A percentile compares a stretch with the other conserved stretches of the same genome.
These are phyloP conservation scores for Thuja plicata DNA, from an alignment of 83 land plant genomes.

Conservation along the genomic window DNA sequence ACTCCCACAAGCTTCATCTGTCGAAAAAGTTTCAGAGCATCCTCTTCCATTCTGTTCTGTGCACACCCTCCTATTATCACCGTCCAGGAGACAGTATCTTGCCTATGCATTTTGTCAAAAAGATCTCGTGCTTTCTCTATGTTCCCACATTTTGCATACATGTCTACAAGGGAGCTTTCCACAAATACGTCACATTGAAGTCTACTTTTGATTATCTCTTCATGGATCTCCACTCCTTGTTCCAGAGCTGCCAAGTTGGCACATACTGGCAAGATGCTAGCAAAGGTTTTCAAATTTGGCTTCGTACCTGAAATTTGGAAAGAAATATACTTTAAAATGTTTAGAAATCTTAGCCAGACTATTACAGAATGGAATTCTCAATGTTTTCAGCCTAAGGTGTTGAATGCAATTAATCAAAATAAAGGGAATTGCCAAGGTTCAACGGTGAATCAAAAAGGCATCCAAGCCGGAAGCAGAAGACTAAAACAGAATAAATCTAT, in stretches of 20 bases:
- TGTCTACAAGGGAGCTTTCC: constrained; percentile 35
- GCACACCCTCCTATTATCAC: constrained; percentile 4
- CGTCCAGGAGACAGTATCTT: neutral
- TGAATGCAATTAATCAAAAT: neutral
- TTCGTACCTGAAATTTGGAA: neutral
- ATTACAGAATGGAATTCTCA: neutral
- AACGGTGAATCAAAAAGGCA: neutral
- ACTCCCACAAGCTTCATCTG: constrained; percentile 7
- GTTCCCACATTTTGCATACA: constrained; percentile 6
- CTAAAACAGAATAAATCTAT: neutral
- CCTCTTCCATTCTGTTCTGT: neutral
- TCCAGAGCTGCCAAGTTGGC: constrained; percentile 30
- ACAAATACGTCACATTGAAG: constrained; percentile 41
- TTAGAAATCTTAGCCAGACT: neutral
- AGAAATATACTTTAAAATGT: neutral
- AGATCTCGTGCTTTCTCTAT: constrained; percentile 4
- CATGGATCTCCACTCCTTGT: constrained; percentile 47
- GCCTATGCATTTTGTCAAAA: constrained; percentile 5
- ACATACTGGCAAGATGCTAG: constrained; percentile 43
- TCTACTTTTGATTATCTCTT: constrained; percentile 37
- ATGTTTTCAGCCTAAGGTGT: neutral
- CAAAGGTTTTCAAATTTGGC: constrained; percentile 40
- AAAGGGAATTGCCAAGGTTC: neutral
- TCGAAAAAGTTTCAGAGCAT: constrained; percentile 5
- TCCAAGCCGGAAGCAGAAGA: neutral